Base-by-base conservation (phyloP, 495 filamentous ascomycete genomes). In the Pseudevernia furfuracea region DNA sequence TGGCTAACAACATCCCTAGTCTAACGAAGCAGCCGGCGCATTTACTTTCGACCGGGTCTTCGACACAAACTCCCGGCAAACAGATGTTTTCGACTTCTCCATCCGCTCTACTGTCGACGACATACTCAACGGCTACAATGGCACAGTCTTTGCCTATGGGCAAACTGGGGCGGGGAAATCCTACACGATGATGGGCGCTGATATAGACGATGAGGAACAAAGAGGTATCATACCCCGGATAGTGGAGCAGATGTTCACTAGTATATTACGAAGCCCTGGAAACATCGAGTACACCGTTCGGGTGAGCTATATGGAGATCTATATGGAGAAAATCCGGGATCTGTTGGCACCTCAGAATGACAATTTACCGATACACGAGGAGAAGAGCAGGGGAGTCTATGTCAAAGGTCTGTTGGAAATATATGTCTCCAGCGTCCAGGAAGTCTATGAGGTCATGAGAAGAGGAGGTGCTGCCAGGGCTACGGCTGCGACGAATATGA, bases 401-500 rank as follows among this genome's bases (percentile, higher is more conserved):
- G 94, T 98, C 67, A 97, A 98, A 73, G 95, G 93, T 10, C 79
- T 98, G 66, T 75, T 95, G 61, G 94, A 97, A 74, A 89, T 96
- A 44, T 98, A 98, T 71, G 95, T 97, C 30, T 93, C 90, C 23
- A 95, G 90, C 73, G 92, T 97, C 32, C 86, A 89, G 65, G 94
- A 98, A 71, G 94, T 98, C 36, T 97, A 95, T 70, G 91, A 96
- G 74, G 91, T 97, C 38, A 96, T 98, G 91, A 85, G 92, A 73
- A 85, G 91, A 68, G 94, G 94, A 77, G 94, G 92, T 68, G 81
- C 84, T 58, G 85, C 95, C 49, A 82, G 94, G 74, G 91, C 91
- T 36, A 92, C 96, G n/a, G 89, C 94, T 39, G 88, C 95, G n/a
- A 98, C 94, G 59, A 97, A 98, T 79, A 98, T 98, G 94, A 98